Evolutionary conservation across 208 protist genomes (phyloP), one percentile per base, ranked within the genome.

Genomic region (Crithidia acanthocephali): DNA sequence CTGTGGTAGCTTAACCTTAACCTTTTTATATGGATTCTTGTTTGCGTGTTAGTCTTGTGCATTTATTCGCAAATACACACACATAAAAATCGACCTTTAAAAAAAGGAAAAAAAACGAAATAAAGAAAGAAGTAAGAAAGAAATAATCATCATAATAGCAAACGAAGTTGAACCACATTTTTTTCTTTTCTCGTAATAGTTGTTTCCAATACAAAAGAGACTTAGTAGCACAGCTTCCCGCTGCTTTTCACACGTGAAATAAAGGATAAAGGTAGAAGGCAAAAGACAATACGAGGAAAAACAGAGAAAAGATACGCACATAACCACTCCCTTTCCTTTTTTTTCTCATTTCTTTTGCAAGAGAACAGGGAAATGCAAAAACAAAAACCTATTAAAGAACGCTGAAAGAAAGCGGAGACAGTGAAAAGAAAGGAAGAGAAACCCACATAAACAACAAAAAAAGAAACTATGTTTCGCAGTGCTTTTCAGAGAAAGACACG

Each of bases 161-260:
- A 13, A 58, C 48, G 44, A 25, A 27, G 33, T 55, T 58, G 23
- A 53, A 53, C 5, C 42, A 58, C 51, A 37, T 59, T 33, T 59
- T 59, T 42, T 42, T 18, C 20, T 33, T 59, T 59, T 42, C 23
- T 18, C 30, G 3, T 23, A 48, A 48, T 48, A 48, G 20, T 48
- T 20, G 25, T 42, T 62, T 62, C 57, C 10, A 62, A 63, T 20
- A 23, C n/a, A 25, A 35, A 28, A 45, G 25, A 37, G 56, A 67
- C 7, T 42, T 15, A 2, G 28, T 61, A 67, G 9, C 16, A 22
- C 9, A 6, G 6, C 18, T 48, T 48, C 6, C n/a, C n/a, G 18
- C 4, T n/a, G 44, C 16, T 48, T 48, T 48, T 22, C 44, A 48
- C 44, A 48, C 44, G 18, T 28, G 1, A 56, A 75, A 64, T 23